Evolutionary conservation across 2,329 filamentous ascomycete species (phyloP).

Genomic region (Hypocreales sp.): DNA sequence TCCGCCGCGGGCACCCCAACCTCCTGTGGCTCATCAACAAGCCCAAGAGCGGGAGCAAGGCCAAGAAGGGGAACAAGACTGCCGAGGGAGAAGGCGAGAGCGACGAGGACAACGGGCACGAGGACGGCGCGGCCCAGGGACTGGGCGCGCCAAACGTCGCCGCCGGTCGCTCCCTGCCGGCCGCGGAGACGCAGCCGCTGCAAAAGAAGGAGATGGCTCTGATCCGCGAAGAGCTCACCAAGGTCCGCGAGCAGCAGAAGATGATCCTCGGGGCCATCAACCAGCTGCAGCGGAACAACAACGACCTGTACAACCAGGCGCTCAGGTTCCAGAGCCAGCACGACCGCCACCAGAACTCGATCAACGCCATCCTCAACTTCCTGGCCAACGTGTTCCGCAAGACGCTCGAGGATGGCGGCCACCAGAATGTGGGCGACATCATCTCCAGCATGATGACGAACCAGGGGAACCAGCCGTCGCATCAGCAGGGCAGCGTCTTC

Average conservation of each 20-base stretch:
- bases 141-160: constrained; percentile 7
- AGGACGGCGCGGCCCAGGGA: constrained; percentile 19
- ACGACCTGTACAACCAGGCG: constrained; percentile 76
- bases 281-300: constrained; percentile 70
- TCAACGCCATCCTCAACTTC: constrained; percentile 97
- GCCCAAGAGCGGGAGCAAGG: constrained; percentile 58
- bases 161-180: constrained; percentile 18
- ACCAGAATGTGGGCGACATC: constrained; percentile 69
- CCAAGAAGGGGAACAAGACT: constrained; percentile 42
- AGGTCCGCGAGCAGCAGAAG: constrained; percentile 73
- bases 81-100: constrained; percentile 56
- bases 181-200: constrained; percentile 30
- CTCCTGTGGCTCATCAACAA: constrained; percentile 94
- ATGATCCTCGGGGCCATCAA: constrained; percentile 73
- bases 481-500: constrained; percentile 38
- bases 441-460: constrained; percentile 60
- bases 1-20: constrained; percentile 83
- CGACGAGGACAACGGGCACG: constrained; percentile 29
- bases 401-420: constrained; percentile 66
- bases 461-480: constrained; percentile 27
- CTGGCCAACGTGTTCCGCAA: constrained; percentile 93
- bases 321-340: constrained; percentile 81
- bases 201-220: constrained; percentile 60
- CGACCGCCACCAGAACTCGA: constrained; percentile 93
- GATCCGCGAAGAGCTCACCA: constrained; percentile 65